A percentile compares a stretch with the other conserved stretches of the same genome.
phyloP scores from a whole-genome alignment of 768 basidiomycete genomes.

The Mycena amicta region DNA sequence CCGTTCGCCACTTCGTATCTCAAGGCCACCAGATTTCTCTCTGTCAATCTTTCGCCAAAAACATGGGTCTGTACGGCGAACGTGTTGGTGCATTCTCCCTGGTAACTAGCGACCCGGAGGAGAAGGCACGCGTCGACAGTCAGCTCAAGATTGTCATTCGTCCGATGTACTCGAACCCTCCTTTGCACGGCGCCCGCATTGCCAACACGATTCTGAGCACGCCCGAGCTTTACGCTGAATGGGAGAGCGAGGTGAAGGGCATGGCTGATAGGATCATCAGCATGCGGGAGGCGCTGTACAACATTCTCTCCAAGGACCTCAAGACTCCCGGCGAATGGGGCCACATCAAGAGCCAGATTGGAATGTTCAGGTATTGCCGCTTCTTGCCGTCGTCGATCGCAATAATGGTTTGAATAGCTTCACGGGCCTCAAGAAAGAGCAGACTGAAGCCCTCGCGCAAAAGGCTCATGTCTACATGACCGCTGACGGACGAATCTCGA shows the following conservation, averaged over 20 bases:
- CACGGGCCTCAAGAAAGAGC: conserved; percentile 79
- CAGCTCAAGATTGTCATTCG: conserved; percentile 95
- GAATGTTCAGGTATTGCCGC: conserved; percentile 86
- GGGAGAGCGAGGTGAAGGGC: conserved; percentile 90
- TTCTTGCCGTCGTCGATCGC: background rate
- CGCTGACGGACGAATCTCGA: conserved; percentile 89
- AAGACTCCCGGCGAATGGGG: conserved; percentile 94
- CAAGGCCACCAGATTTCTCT: conserved; percentile 90
- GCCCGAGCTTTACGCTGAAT: conserved; percentile 75
- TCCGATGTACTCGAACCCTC: conserved; percentile 98
- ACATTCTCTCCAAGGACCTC: conserved; percentile 71
- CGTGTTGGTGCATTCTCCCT: conserved; percentile 97
- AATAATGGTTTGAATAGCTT: conserved; percentile 51
- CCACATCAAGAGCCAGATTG: conserved; percentile 94
- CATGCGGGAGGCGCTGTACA: conserved; percentile 86
- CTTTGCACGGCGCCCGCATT: conserved; percentile 85
- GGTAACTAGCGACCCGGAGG: conserved; percentile 65
- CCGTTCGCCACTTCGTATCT: conserved; percentile 90
- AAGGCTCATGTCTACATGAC: conserved; percentile 95
- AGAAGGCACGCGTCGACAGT: conserved; percentile 86
- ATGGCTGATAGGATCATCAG: conserved; percentile 96
- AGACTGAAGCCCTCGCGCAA: conserved; percentile 82
- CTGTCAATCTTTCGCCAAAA: conserved; percentile 97
- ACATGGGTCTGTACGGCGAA: conserved; percentile 99
- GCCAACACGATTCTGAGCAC: conserved; percentile 83